These are phyloP conservation scores for Eutypella sp. DNA, from an alignment of 2,329 filamentous ascomycete genomes.

Conservation along the genomic window DNA sequence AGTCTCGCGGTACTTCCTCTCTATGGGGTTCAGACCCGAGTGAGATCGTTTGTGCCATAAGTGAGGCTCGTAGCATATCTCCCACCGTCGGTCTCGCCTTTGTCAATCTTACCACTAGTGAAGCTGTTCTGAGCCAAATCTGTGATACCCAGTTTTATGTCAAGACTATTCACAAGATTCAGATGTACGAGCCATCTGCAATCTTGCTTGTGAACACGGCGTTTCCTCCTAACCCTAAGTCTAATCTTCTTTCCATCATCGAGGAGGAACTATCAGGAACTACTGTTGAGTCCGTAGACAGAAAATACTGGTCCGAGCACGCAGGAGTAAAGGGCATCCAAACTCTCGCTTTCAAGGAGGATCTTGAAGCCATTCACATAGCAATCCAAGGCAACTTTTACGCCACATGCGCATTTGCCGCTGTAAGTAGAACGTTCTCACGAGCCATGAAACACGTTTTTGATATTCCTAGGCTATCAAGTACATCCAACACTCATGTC, in stretches of 20 bases:
- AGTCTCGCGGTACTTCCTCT: conserved; percentile 36
- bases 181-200: conserved; percentile 71
- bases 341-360: conserved; percentile 71
- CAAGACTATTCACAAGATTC: conserved; percentile 80
- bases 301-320: conserved; percentile 78
- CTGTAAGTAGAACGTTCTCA: conserved; percentile 49
- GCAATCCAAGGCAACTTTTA: conserved; percentile 80
- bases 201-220: conserved; percentile 73
- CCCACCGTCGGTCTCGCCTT: conserved; percentile 83
- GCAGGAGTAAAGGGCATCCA: conserved; percentile 73
- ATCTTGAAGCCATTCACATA: conserved; percentile 75
- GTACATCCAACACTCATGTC: conserved; percentile 68
- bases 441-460: conserved; percentile 10
- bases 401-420: conserved; percentile 77
- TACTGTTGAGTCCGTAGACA: conserved; percentile 60
- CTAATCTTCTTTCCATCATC: conserved; percentile 69
- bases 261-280: conserved; percentile 65
- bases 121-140: conserved; percentile 83
- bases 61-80: conserved; percentile 80
- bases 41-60: conserved; percentile 81
- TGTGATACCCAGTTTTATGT: conserved; percentile 91
- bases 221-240: conserved; percentile 60
- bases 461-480: conserved; percentile 59
- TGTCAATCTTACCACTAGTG: conserved; percentile 78
- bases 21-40: conserved; percentile 50